Percentiles rank a stretch among this genome's conserved stretches.
These are phyloP conservation scores for Colletotrichum sp. DNA, from an alignment of 2,329 filamentous ascomycete species.

Conservation along the genomic window DNA sequence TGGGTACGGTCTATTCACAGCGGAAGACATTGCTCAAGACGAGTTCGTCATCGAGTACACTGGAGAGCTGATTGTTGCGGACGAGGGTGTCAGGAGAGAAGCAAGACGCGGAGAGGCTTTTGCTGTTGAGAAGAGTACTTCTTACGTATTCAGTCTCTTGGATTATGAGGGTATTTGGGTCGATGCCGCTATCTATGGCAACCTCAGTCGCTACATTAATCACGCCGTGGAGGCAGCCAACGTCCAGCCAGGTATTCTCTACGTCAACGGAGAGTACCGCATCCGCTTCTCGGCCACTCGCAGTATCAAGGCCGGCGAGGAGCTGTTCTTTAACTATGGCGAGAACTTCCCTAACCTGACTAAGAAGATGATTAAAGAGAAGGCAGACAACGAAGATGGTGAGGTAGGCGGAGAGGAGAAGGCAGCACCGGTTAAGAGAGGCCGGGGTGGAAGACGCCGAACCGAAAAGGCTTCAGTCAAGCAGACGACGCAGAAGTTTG, in stretches of 20 bases:
- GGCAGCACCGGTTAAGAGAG: background rate
- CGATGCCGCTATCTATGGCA: slow-evolving; percentile 78
- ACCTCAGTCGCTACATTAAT: slow-evolving; percentile 84
- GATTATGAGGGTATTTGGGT: slow-evolving; percentile 69
- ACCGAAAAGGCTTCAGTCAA: background rate
- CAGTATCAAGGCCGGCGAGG: slow-evolving; percentile 72
- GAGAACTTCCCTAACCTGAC: slow-evolving; percentile 68
- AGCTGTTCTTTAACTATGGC: slow-evolving; percentile 84
- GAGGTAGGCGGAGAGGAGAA: background rate
- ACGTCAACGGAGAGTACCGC: slow-evolving; percentile 77
- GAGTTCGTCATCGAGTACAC: slow-evolving; percentile 84
- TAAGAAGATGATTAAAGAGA: slow-evolving; percentile 53
- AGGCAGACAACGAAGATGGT: slow-evolving; percentile 31
- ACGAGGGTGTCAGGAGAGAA: slow-evolving; percentile 72
- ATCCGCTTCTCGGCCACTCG: slow-evolving; percentile 75
- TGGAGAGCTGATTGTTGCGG: slow-evolving; percentile 74
- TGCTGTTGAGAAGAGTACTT: slow-evolving; percentile 63
- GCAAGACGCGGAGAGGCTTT: slow-evolving; percentile 64
- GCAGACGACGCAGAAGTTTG: background rate
- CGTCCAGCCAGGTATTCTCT: slow-evolving; percentile 66
- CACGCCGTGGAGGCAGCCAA: slow-evolving; percentile 65
- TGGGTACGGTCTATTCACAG: slow-evolving; percentile 78
- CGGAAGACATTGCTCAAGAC: slow-evolving; percentile 67
- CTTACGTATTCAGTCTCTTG: slow-evolving; percentile 67
- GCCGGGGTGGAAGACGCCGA: slow-evolving; percentile 2